phyloP scores from a whole-genome alignment of 2,329 filamentous ascomycete genomes.

The Beauveria sp. region DNA sequence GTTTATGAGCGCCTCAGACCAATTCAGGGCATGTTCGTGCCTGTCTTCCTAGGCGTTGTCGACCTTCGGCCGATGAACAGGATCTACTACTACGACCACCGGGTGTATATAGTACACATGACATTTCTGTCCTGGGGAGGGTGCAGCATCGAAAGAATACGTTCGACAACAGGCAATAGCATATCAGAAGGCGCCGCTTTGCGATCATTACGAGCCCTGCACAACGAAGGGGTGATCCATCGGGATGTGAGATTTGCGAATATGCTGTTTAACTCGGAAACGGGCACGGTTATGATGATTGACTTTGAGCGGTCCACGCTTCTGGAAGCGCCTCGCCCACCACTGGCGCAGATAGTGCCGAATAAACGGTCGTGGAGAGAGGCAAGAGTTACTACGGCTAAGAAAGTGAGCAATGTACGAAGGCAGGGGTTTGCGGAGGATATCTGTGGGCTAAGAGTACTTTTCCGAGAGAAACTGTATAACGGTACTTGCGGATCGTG shows the following conservation, averaged over 20 bases:
- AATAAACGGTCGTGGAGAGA: too few species aligned
- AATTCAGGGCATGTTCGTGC: slow-evolving; percentile 27
- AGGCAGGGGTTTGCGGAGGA: too few species aligned
- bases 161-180: background rate
- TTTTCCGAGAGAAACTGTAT: too few species aligned
- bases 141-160: background rate
- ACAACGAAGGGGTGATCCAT: background rate
- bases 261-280: background rate
- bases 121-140: slow-evolving; percentile 29
- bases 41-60: slow-evolving; percentile 30
- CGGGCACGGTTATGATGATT: background rate
- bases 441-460: too few species aligned
- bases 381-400: too few species aligned
- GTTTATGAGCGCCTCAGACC: slow-evolving; percentile 27
- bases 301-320: background rate
- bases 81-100: slow-evolving; percentile 26
- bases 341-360: too few species aligned
- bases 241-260: background rate
- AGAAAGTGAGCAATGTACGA: too few species aligned
- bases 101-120: slow-evolving; percentile 25
- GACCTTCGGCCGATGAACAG: slow-evolving; percentile 25
- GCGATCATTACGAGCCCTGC: background rate
- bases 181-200: background rate
- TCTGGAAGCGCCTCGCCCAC: too few species aligned
- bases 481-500: too few species aligned